Conservation (phyloP, 208 protist genomes). For the Sergeia podlipaevii region DNA sequence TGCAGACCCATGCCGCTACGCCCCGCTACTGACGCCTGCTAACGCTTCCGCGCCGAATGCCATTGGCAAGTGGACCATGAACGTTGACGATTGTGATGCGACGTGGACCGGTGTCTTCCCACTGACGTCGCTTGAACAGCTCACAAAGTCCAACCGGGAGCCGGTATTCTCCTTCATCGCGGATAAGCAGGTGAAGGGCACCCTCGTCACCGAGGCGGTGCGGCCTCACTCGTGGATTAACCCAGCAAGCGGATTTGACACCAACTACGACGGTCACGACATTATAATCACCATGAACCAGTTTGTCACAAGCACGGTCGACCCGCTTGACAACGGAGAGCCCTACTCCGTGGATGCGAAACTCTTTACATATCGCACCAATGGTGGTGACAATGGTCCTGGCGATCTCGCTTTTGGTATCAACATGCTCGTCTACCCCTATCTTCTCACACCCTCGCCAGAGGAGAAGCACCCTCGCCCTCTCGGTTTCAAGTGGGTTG, state of each 20-base stretch:
- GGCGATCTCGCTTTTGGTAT: constrained; percentile 72
- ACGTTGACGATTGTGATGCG: constrained; percentile 74
- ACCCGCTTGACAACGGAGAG: constrained; percentile 17
- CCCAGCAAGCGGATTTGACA: constrained; percentile 42
- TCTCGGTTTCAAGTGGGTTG: constrained; percentile 71
- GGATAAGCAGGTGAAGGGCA: constrained; percentile 43
- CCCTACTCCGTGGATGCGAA: constrained; percentile 67
- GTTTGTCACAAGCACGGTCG: constrained; percentile 47
- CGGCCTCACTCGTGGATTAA: constrained; percentile 60
- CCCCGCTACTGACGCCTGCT: constrained; percentile 70
- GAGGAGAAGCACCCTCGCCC: constrained; percentile 74
- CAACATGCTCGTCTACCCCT: constrained; percentile 76
- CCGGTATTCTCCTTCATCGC: constrained; percentile 52
- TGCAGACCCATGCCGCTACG: constrained; percentile 65
- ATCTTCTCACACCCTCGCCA: constrained; percentile 45
- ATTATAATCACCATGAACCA: constrained; percentile 62
- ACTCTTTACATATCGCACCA: constrained; percentile 59
- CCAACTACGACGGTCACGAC: constrained; percentile 39
- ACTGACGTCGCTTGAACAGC: constrained; percentile 30
- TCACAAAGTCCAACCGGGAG: constrained; percentile 32
- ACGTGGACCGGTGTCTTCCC: constrained; percentile 79
- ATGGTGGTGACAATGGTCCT: constrained; percentile 26
- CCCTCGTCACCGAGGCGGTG: constrained; percentile 69
- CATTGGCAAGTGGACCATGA: constrained; percentile 46
- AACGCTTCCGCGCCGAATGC: constrained; percentile 21